These are phyloP conservation scores for Candida takata DNA, from an alignment of 805 yeast species.

Conservation along the genomic window DNA sequence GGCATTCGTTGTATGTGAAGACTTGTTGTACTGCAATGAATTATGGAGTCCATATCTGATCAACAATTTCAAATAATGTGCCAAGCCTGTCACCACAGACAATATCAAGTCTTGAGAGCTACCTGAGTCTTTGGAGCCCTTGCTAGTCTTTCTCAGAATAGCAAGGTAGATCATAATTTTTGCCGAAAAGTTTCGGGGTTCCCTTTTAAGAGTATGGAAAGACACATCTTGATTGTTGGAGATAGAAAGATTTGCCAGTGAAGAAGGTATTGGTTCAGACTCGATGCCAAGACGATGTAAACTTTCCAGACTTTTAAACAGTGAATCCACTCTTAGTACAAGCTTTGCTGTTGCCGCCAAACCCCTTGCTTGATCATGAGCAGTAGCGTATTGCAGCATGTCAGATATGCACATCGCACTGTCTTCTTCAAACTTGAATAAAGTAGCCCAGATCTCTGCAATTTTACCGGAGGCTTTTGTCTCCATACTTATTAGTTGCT, in stretches of 20 bases:
- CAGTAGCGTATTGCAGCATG: constrained; percentile 80
- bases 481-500: constrained; percentile 51
- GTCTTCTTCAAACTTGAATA: constrained; percentile 85
- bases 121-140: constrained; percentile 25
- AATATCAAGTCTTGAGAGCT: constrained; percentile 58
- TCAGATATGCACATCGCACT: constrained; percentile 86
- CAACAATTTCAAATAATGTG: constrained; percentile 83
- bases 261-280: constrained; percentile 6
- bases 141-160: constrained; percentile 56
- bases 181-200: constrained; percentile 79
- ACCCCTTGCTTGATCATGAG: constrained; percentile 63
- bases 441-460: constrained; percentile 71
- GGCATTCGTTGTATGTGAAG: constrained; percentile 50
- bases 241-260: constrained; percentile 6
- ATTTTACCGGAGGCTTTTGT: constrained; percentile 54
- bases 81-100: constrained; percentile 81
- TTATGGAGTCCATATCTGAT: constrained; percentile 74
- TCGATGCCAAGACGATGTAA: constrained; percentile 27
- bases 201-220: constrained; percentile 19
- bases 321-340: constrained; percentile 63
- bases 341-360: constrained; percentile 63
- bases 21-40: constrained; percentile 62
- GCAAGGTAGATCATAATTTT: constrained; percentile 87
- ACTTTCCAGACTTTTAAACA: constrained; percentile 69
- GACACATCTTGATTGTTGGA: constrained; percentile 8